Base-by-base conservation (phyloP, 1,139 yeast genomes). In the Yamadazyma conglobata region DNA sequence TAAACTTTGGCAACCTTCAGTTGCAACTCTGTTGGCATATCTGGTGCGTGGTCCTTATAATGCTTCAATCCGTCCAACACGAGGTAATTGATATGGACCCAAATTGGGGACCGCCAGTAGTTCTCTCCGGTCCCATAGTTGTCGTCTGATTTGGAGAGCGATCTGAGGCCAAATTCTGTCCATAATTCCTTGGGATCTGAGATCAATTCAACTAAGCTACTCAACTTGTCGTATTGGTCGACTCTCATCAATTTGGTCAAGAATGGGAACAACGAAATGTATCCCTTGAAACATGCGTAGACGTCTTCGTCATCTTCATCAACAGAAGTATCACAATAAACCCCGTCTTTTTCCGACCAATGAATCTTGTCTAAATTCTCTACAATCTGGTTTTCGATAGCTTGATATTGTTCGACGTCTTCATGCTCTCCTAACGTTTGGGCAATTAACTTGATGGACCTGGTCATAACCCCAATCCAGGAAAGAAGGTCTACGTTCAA, bases 71-170 rank as follows among this genome's bases (percentile, higher is more conserved):
- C 72, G 35, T 88, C 93, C 30, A 91, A 64, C 6, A 81, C 65
- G 56, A 91, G 64, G 50, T 87, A 89, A 59, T 93, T 93, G 50
- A 91, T 84, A 52, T 88, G 85, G 46, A 88, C 66, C 98, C 98
- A 93, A 24, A 91, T 70, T 12, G 95, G 89, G 0, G 96, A 93
- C 38, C 95, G 73, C 99, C 99, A 91, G 60, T 91, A 91, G 55
- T 91, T 81, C 48, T 93, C 98, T 7, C 73, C 91, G 1, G 80
- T 75, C 37, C 83, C 84, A 56, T 82, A 91, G 38, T 54, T 60
- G 18, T 63, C 63, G 47, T 85, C 91, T 6, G 70, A 51, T 46
- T 77, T 79, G 1, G 96, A 85, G 22, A 91, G 64, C 2, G 95
- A 84, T 43, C 96, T 69, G 27, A 93, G 64, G 10, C 98, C 99